phyloP scores from a whole-genome alignment of 345 rosid genomes.

The Eucalyptus guilfoylei region DNA sequence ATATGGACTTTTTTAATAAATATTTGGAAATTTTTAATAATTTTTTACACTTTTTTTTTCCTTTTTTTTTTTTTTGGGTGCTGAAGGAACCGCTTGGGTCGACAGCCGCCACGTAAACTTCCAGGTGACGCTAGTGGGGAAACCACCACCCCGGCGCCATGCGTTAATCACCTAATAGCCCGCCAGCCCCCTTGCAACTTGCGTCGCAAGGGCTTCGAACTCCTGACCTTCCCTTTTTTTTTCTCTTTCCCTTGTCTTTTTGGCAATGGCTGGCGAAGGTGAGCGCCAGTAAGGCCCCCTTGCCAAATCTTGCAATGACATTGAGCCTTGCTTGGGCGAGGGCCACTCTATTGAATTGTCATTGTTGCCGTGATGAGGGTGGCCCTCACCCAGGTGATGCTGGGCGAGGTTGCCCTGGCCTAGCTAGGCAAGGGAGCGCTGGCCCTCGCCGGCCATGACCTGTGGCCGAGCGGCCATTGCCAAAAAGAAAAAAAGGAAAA shows the following conservation, averaged over 20 bases:
- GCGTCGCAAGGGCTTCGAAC: too few species aligned
- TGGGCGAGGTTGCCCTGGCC: background rate
- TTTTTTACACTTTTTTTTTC: too few species aligned
- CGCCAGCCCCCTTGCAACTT: too few species aligned
- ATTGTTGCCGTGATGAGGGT: background rate
- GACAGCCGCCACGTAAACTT: too few species aligned
- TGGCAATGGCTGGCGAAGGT: background rate
- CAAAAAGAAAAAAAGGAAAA: background rate
- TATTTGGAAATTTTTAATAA: too few species aligned
- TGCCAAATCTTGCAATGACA: background rate
- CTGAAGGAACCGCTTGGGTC: too few species aligned
- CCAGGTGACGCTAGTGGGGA: too few species aligned
- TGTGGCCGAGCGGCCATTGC: background rate
- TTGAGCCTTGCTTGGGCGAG: background rate
- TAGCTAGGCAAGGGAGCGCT: too few species aligned
- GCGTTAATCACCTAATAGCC: too few species aligned
- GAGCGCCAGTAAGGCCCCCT: background rate
- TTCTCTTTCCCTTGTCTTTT: background rate
- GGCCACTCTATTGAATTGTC: background rate
- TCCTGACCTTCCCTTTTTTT: fast-evolving
- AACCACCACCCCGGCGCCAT: too few species aligned
- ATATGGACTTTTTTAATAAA: too few species aligned
- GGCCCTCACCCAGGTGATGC: background rate
- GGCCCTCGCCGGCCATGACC: fast-evolving
- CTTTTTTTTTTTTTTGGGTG: too few species aligned